These are phyloP conservation scores for Clonostachys byssicola DNA, from an alignment of 2,329 filamentous ascomycete genomes.

Conservation along the genomic window DNA sequence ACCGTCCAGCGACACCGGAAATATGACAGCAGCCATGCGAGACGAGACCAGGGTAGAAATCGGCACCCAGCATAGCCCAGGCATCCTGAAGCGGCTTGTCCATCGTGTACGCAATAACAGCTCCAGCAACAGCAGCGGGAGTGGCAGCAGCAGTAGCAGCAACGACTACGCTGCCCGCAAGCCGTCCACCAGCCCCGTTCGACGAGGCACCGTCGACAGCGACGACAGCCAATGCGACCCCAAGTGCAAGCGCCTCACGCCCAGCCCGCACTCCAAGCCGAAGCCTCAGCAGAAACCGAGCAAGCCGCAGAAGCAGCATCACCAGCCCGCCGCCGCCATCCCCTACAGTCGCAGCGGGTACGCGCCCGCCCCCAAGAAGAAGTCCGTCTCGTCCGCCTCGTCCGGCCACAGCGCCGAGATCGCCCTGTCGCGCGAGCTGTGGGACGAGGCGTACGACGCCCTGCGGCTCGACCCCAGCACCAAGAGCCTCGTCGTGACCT, in stretches of 20 bases:
- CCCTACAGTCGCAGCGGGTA: not conserved
- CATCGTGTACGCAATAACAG: conserved; percentile 1
- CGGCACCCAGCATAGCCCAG: not conserved
- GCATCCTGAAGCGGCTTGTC: conserved; percentile 4
- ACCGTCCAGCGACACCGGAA: too few species aligned
- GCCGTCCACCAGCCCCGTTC: not conserved
- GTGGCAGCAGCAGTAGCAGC: not conserved
- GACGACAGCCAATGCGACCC: not conserved
- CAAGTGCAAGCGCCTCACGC: not conserved
- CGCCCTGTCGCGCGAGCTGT: conserved; percentile 17
- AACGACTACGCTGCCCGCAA: not conserved
- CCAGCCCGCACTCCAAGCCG: not conserved
- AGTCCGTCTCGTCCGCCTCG: not conserved
- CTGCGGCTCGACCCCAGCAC: conserved; percentile 20
- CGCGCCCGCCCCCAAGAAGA: not conserved
- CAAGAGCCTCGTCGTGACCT: conserved; percentile 22
- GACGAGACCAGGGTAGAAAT: too few species aligned
- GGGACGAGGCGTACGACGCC: conserved; percentile 26
- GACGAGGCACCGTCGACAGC: not conserved
- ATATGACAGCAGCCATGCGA: too few species aligned
- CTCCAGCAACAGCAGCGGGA: not conserved
- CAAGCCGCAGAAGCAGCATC: not conserved
- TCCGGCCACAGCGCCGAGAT: conserved; percentile 5
- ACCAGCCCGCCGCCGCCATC: not conserved
- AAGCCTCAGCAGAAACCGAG: not conserved